Percentiles rank a stretch among this genome's conserved stretches.
phyloP scores from a whole-genome alignment of 108 stramenopile genomes.

The Skeletonema tropicum region DNA sequence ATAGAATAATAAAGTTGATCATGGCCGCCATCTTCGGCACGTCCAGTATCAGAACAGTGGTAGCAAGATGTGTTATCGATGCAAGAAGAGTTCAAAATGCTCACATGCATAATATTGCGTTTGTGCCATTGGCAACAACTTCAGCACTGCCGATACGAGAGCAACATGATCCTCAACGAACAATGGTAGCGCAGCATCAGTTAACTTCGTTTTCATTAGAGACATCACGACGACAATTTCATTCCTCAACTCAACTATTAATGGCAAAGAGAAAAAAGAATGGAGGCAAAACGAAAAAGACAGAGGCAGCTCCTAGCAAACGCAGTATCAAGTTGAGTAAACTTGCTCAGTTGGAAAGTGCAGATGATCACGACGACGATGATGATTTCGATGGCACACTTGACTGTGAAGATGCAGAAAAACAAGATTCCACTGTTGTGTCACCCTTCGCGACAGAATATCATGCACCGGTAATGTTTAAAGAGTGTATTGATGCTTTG shows the following conservation, averaged over 20 bases:
- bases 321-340: conserved; percentile 12
- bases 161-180: background rate
- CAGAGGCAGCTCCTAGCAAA: background rate
- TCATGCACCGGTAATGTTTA: conserved; percentile 89
- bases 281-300: conserved; percentile 38
- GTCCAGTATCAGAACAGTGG: background rate
- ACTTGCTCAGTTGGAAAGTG: background rate
- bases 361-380: conserved; percentile 11
- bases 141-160: background rate
- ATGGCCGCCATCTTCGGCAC: background rate
- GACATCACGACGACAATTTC: conserved; percentile 8
- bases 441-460: conserved; percentile 69
- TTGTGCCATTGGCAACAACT: background rate
- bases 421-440: conserved; percentile 1
- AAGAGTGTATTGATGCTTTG: conserved; percentile 79
- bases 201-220: background rate
- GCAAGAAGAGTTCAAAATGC: background rate
- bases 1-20: background rate
- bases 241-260: conserved; percentile 29
- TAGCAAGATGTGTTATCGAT: background rate
- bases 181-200: background rate
- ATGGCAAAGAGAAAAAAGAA: conserved; percentile 29
- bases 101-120: background rate
- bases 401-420: conserved; percentile 7
- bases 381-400: background rate